These are phyloP conservation scores for Teratosphaeria viscida DNA, from an alignment of 2,329 filamentous ascomycete species.

Conservation along the genomic window DNA sequence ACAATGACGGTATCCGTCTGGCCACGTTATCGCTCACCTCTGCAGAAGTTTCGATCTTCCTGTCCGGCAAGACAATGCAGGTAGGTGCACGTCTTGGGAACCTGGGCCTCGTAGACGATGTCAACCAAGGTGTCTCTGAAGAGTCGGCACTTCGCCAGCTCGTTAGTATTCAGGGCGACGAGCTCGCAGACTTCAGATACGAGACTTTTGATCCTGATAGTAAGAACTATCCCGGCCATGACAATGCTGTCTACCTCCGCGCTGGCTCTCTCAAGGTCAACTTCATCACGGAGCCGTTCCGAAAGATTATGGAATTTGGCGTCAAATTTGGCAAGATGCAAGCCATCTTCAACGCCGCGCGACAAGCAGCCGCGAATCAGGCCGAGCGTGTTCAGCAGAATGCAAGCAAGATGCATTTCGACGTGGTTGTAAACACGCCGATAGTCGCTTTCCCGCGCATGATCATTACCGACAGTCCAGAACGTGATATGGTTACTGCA, in stretches of 20 bases:
- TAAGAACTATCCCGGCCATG: constrained; percentile 80
- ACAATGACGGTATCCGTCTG: constrained; percentile 92
- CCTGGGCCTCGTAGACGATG: constrained; percentile 79
- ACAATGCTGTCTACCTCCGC: constrained; percentile 79
- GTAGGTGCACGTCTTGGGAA: constrained; percentile 80
- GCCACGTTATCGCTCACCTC: constrained; percentile 89
- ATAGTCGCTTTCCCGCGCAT: constrained; percentile 88
- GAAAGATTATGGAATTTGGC: constrained; percentile 94
- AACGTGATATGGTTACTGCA: constrained; percentile 76
- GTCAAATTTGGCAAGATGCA: constrained; percentile 99
- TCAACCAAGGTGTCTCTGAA: constrained; percentile 78
- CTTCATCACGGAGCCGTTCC: constrained; percentile 92
- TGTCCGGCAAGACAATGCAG: constrained; percentile 76
- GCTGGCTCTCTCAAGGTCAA: constrained; percentile 95
- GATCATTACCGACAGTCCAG: constrained; percentile 56
- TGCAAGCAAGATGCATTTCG: constrained; percentile 83
- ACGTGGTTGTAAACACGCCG: constrained; percentile 85
- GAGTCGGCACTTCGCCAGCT: constrained; percentile 74
- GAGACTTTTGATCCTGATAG: constrained; percentile 79
- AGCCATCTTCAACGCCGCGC: constrained; percentile 92
- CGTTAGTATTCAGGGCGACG: constrained; percentile 88
- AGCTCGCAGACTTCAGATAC: constrained; percentile 93
- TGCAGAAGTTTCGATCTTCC: constrained; percentile 80
- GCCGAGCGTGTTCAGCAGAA: constrained; percentile 88
- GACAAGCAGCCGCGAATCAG: constrained; percentile 86